phyloP scores from a whole-genome alignment of 2,329 filamentous ascomycete species.

The Apiospora rasikravindrae region DNA sequence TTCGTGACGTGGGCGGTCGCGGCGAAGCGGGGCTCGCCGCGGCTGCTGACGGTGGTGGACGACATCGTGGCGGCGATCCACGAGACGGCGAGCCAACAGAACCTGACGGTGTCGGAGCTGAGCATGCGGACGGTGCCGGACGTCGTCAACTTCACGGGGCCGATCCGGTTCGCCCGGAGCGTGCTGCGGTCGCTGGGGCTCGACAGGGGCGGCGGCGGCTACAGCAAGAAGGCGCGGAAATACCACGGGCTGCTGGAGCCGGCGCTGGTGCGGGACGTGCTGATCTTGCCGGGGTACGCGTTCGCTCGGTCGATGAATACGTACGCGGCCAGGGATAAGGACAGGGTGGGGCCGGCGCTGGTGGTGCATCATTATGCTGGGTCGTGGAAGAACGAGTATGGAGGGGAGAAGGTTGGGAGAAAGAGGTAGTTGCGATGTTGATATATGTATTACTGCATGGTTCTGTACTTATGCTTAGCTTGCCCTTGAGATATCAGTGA shows the following conservation, averaged over 20 bases:
- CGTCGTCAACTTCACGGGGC: slow-evolving; percentile 28
- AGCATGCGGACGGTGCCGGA: slow-evolving; percentile 25
- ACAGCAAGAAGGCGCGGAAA: not conserved
- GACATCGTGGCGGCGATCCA: slow-evolving; percentile 26
- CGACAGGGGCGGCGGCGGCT: not conserved
- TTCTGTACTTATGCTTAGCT: not conserved
- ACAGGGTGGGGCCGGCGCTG: slow-evolving; percentile 17
- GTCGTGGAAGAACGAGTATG: slow-evolving; percentile 24
- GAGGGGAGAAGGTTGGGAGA: slow-evolving; percentile 14
- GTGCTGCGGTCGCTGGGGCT: slow-evolving; percentile 14
- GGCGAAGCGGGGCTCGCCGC: not conserved
- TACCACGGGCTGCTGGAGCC: slow-evolving; percentile 15
- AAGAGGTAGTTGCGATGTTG: not conserved
- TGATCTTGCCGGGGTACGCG: slow-evolving; percentile 19
- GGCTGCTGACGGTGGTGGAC: slow-evolving; percentile 28
- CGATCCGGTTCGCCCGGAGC: slow-evolving; percentile 25
- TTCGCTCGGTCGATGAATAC: not conserved
- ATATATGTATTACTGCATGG: not conserved
- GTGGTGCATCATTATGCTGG: slow-evolving; percentile 25
- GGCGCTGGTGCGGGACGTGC: slow-evolving; percentile 4
- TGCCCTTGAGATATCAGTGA: not conserved
- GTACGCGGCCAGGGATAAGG: slow-evolving; percentile 16
- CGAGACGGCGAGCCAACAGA: slow-evolving; percentile 17
- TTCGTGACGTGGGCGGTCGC: slow-evolving; percentile 23
- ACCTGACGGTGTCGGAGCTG: slow-evolving; percentile 23